Evolutionary conservation across 208 protist genomes (phyloP), one percentile per base, ranked within the genome.

Genomic region (Jaenimonas drosophilae): DNA sequence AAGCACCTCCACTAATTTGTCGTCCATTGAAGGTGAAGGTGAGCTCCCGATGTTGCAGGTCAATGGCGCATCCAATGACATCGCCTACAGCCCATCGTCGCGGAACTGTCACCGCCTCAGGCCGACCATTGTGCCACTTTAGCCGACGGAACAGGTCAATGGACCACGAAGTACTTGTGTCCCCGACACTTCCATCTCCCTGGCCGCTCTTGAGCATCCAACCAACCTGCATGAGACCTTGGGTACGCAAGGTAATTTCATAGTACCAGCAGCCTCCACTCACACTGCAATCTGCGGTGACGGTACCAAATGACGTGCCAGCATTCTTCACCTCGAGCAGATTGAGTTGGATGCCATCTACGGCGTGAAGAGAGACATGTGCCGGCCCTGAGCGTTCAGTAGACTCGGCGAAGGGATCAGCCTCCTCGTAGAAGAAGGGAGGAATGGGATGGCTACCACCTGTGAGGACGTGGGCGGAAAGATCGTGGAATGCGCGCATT

Each of bases 211-310:
- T 64, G 25, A 70, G 59, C 40, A 70, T 58, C 86, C 88, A 96
- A 30, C 88, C 88, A 44, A 96, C 77, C 59, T 96, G 88, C 76
- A 94, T 88, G 25, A 96, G 69, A 14, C 88, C 88, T 43, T 96
- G 88, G 17, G 81, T 82, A 25, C 64, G 69, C 41, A 96, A 56
- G 16, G 75, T 86, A 41, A 94, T 78, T 62, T 96, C 88, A 58
- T 88, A 96, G 60, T 94, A 96, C 88, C 88, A 96, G 26, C 52
- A 55, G 29, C 82, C 85, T 26, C 74, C 79, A 9, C 58, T 45
- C 26, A 94, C 88, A 6, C 53, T 64, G 63, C 82, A 89, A 52
- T 96, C 75, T 27, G 80, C 81, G 28, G 43, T 46, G 28, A 90
- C 71, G 6, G 80, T 94, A 37, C 70, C 48, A 63, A 94, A 94